Base-by-base conservation (phyloP, 1,284 basidiomycete genomes). In the Grifola frondosa region DNA sequence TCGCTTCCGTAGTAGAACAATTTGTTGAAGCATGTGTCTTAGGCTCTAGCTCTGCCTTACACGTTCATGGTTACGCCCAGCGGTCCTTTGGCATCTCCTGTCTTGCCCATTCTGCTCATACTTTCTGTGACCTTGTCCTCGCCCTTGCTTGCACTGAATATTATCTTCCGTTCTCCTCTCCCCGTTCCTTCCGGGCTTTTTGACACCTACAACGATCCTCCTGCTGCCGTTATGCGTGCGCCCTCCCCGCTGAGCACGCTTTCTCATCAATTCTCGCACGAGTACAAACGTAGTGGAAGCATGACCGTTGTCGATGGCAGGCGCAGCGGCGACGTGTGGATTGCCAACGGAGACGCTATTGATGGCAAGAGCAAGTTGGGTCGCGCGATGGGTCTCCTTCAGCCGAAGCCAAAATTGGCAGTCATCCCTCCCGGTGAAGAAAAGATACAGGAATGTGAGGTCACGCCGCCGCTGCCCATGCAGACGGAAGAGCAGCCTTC, bases 281-380 rank as follows among this genome's bases (percentile, higher is more conserved):
- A 78, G 42, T 80, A 79, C 61, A 85, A 82, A 59, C 75, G 75
- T 40, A 82, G 80, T 51, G 71, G 71, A 16, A 81, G 76, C 47
- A 67, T 78, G 40, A 85, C 81, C 9, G 75, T 84, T 25, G 76
- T 87, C 16, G 81, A 86, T 58, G 78, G 75, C 22, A 74, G 81
- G 33, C 79, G 80, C 35, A 83, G 81, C 52, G 80, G 80, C 20
- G 83, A 87, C 53, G 75, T 86, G 19, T 85, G 84, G 84, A 59
- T 86, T 49, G 57, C 73, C 7, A 81, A 82, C 43, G 81, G 82
- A 13, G 77, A 85, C 48, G 84, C 82, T 8, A 64, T 81, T 19
- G 80, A 81, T 42, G 79, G 80, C 1, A 82, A 78, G 60, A 65
- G 65, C 46, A 81, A 78, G 54, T 49, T 84, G 26, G 69, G 74